A percentile compares a stretch with the other conserved stretches of the same genome.
Conservation (phyloP, 2,329 filamentous ascomycete genomes). For the Alternaria ethzedia region DNA sequence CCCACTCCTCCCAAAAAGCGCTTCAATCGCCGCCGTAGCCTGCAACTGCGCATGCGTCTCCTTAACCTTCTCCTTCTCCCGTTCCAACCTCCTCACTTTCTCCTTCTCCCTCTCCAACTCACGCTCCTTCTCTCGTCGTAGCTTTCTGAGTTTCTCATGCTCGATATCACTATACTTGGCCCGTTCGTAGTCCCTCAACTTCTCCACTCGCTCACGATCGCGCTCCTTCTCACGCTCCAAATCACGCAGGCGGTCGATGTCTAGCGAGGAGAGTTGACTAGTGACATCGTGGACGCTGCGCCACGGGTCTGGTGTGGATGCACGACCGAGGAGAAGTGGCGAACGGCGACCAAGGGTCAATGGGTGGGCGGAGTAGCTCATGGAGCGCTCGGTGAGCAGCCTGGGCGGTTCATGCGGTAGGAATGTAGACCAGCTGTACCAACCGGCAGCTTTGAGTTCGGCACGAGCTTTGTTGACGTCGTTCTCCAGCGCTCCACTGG, state of each 20-base stretch:
- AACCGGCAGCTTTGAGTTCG: conserved; percentile 13
- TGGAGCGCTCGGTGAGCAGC: not conserved
- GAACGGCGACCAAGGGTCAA: not conserved
- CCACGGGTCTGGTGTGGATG: not conserved
- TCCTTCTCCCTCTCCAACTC: conserved; percentile 7
- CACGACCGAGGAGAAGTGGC: not conserved
- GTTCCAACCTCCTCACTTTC: not conserved
- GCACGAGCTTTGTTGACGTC: conserved; percentile 31
- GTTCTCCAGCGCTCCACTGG: conserved; percentile 25
- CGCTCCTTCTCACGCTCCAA: not conserved
- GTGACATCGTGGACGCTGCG: not conserved
- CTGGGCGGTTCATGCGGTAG: not conserved
- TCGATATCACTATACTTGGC: not conserved
- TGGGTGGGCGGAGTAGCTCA: not conserved
- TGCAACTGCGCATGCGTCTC: conserved; percentile 3
- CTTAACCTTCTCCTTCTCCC: not conserved
- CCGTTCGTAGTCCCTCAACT: not conserved
- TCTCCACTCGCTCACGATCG: not conserved
- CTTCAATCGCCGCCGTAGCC: conserved; percentile 1
- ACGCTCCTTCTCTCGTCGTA: not conserved
- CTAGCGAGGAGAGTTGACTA: not conserved
- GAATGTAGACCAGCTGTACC: conserved; percentile 5
- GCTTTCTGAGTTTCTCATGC: not conserved
- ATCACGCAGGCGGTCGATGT: not conserved
- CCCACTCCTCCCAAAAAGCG: not conserved